These are phyloP conservation scores for Podospora anserina DNA, from an alignment of 495 filamentous ascomycete genomes.

Conservation along the genomic window DNA sequence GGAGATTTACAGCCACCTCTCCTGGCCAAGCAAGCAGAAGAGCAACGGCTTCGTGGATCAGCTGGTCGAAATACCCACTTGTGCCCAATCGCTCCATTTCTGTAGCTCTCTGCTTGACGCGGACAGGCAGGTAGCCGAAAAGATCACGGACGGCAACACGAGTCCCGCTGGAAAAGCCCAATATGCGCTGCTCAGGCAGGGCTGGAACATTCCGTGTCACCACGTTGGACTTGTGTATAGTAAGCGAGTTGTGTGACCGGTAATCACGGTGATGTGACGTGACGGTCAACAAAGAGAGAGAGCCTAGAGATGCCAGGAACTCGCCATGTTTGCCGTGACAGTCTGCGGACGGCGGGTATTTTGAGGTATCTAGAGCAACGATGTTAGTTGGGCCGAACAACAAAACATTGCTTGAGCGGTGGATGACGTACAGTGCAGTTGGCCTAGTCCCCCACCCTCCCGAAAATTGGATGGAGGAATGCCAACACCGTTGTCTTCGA, in stretches of 20 bases:
- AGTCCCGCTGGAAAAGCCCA: conserved; percentile 65
- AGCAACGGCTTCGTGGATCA: conserved; percentile 58
- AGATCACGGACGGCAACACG: conserved; percentile 77
- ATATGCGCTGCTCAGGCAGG: conserved; percentile 56
- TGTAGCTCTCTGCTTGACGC: conserved; percentile 74
- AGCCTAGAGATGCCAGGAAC: conserved; percentile 74
- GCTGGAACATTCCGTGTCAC: conserved; percentile 67
- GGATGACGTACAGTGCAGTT: conserved; percentile 60
- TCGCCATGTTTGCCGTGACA: conserved; percentile 67
- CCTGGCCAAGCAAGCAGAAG: conserved; percentile 64
- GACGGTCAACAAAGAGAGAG: conserved; percentile 73
- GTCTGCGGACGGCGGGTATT: conserved; percentile 45
- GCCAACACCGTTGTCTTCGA: conserved; percentile 86
- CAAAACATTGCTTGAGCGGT: not conserved
- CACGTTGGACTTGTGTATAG: conserved; percentile 66
- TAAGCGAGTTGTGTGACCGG: conserved; percentile 63
- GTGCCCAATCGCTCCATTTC: conserved; percentile 54
- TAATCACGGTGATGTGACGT: conserved; percentile 69
- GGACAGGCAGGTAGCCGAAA: conserved; percentile 94
- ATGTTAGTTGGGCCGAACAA: conserved; percentile 24
- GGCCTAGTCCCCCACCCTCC: conserved; percentile 68
- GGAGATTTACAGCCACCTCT: conserved; percentile 43
- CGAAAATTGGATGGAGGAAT: conserved; percentile 70
- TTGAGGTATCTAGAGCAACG: conserved; percentile 67
- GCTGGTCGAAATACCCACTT: conserved; percentile 60